These are phyloP conservation scores for Rubroboletus satanas DNA, from an alignment of 768 basidiomycete genomes.

Conservation along the genomic window DNA sequence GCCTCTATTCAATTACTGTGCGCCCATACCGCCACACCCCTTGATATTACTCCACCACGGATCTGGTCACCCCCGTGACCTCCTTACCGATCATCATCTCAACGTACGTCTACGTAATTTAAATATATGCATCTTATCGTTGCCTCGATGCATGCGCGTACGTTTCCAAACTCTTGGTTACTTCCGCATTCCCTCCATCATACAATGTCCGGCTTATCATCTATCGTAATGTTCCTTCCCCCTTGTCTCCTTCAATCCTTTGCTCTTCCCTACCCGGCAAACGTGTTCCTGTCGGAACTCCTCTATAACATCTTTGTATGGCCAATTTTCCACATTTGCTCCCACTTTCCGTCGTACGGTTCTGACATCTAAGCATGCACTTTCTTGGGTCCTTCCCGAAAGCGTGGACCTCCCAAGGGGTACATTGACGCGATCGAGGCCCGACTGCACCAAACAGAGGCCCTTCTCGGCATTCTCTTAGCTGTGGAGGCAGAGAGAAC, in stretches of 20 bases:
- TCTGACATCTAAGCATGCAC: slow-evolving; percentile 54
- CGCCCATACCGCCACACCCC: background rate
- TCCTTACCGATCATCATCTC: background rate
- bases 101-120: slow-evolving; percentile 17
- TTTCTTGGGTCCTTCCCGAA: slow-evolving; percentile 73
- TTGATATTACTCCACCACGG: background rate
- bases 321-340: background rate
- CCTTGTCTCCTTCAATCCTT: slow-evolving; percentile 9
- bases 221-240: slow-evolving; percentile 16
- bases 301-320: background rate
- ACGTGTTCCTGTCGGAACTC: slow-evolving; percentile 6
- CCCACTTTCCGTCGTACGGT: slow-evolving; percentile 3
- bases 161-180: background rate
- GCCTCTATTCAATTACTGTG: background rate
- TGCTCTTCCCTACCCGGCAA: slow-evolving; percentile 2
- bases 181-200: slow-evolving; percentile 10
- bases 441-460: slow-evolving; percentile 86
- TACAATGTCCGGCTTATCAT: slow-evolving; percentile 8
- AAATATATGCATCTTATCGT: slow-evolving; percentile 6
- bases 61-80: slow-evolving; percentile 5
- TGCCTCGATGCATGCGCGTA: background rate
- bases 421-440: slow-evolving; percentile 95
- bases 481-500: slow-evolving; percentile 35
- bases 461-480: slow-evolving; percentile 78
- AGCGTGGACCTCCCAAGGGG: slow-evolving; percentile 87